Conservation (phyloP, 148 eudicot genomes). For the Amaranthus hypochondriacus region DNA sequence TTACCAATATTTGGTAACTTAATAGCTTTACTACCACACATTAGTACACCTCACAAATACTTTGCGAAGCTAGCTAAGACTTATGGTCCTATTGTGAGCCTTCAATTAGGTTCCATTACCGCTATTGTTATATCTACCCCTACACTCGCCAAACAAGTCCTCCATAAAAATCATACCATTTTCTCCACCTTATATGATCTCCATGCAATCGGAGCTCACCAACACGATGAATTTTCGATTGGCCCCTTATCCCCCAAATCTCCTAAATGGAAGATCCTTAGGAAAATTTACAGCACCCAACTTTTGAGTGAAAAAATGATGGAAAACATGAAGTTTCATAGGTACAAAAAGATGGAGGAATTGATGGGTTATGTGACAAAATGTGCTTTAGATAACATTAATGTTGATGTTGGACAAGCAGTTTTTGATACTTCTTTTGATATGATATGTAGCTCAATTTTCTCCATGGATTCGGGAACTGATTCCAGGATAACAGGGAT, state of each 20-base stretch:
- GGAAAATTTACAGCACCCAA: background rate
- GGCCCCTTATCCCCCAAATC: background rate
- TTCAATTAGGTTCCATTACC: slow-evolving; percentile 8
- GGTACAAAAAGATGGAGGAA: background rate
- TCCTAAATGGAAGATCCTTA: slow-evolving; percentile 6
- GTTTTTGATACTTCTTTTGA: slow-evolving; percentile 9
- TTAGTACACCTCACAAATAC: background rate
- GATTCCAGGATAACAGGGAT: slow-evolving; percentile 6
- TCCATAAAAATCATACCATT: slow-evolving; percentile 1
- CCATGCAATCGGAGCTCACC: slow-evolving; percentile 1
- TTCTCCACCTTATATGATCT: slow-evolving; percentile 6
- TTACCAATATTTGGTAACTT: slow-evolving; percentile 6
- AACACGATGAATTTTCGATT: background rate
- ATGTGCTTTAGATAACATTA: background rate
- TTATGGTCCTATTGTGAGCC: slow-evolving; percentile 6
- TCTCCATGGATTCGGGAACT: slow-evolving; percentile 10
- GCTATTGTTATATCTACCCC: background rate
- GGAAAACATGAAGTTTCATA: slow-evolving; percentile 7
- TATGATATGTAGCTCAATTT: slow-evolving; percentile 8
- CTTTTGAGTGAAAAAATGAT: slow-evolving; percentile 11
- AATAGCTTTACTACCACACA: background rate
- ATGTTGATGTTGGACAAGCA: slow-evolving; percentile 7
- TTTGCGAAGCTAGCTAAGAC: slow-evolving; percentile 5
- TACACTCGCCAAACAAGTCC: background rate
- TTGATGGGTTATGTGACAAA: background rate